Evolutionary conservation across 129 eudicot genomes (phyloP).

Genomic region (Chrysanthemum seticuspe): DNA sequence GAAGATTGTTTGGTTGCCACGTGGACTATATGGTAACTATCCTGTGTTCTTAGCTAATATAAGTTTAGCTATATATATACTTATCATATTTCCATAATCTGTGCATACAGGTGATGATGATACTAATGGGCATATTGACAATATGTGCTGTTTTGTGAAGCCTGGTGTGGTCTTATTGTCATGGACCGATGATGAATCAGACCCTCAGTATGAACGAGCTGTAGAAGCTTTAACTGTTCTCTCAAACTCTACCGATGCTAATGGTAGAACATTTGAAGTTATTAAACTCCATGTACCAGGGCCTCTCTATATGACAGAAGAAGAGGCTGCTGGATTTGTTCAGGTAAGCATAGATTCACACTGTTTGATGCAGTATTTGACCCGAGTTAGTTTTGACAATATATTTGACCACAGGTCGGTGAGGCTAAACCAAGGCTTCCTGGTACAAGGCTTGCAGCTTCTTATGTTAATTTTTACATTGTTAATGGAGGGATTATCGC

Average conservation of each 20-base stretch:
- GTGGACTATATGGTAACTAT: slow-evolving; percentile 70
- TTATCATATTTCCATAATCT: background rate
- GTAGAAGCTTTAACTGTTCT: slow-evolving; percentile 73
- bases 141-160: slow-evolving; percentile 92
- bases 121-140: slow-evolving; percentile 92
- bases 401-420: slow-evolving; percentile 45
- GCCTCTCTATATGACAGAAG: slow-evolving; percentile 86
- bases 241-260: slow-evolving; percentile 64
- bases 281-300: slow-evolving; percentile 93
- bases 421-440: slow-evolving; percentile 80
- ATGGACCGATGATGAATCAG: slow-evolving; percentile 90
- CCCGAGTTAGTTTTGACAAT: background rate
- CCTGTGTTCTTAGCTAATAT: background rate
- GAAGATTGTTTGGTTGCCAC: slow-evolving; percentile 90
- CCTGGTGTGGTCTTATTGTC: slow-evolving; percentile 86
- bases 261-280: slow-evolving; percentile 65
- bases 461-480: slow-evolving; percentile 88
- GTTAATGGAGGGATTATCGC: slow-evolving; percentile 85
- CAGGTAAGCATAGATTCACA: slow-evolving; percentile 40
- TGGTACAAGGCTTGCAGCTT: slow-evolving; percentile 97
- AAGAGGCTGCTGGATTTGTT: slow-evolving; percentile 78
- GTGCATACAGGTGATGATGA: slow-evolving; percentile 81
- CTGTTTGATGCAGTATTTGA: background rate
- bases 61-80: background rate
- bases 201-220: slow-evolving; percentile 82